These are phyloP conservation scores for Acanthamoeba castellanii DNA, from an alignment of 208 protist species.

Conservation along the genomic window DNA sequence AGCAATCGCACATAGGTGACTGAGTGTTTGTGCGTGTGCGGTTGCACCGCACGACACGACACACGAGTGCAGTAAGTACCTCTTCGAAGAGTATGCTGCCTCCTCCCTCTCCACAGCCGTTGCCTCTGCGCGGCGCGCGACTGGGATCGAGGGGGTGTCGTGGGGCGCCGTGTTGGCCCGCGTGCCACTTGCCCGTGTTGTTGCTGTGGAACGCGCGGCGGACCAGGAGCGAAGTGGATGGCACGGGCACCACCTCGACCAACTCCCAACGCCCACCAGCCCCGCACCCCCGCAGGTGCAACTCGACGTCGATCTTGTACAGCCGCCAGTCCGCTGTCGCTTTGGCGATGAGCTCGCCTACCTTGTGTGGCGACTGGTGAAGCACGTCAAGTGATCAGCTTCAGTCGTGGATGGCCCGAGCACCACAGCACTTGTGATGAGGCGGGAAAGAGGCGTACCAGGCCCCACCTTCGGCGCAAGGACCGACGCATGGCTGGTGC, in stretches of 20 bases:
- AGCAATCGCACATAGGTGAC: too few species aligned
- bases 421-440: not conserved
- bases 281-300: not conserved
- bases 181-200: not conserved
- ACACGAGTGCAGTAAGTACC: not conserved
- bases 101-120: not conserved
- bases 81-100: not conserved
- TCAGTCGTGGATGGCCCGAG: not conserved
- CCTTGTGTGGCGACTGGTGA: not conserved
- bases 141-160: not conserved
- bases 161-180: slow-evolving; percentile 19
- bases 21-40: too few species aligned
- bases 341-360: not conserved
- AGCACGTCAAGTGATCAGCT: not conserved
- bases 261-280: not conserved
- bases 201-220: not conserved
- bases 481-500: not conserved
- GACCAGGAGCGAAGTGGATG: not conserved
- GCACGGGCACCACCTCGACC: not conserved
- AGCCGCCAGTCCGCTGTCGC: not conserved
- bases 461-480: not conserved
- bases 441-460: not conserved
- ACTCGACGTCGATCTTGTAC: slow-evolving; percentile 23
- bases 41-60: not conserved
- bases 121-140: not conserved